Evolutionary conservation across 768 basidiomycete species (phyloP), one percentile per base, ranked within the genome.

Genomic region (Rhodocollybia butyracea): DNA sequence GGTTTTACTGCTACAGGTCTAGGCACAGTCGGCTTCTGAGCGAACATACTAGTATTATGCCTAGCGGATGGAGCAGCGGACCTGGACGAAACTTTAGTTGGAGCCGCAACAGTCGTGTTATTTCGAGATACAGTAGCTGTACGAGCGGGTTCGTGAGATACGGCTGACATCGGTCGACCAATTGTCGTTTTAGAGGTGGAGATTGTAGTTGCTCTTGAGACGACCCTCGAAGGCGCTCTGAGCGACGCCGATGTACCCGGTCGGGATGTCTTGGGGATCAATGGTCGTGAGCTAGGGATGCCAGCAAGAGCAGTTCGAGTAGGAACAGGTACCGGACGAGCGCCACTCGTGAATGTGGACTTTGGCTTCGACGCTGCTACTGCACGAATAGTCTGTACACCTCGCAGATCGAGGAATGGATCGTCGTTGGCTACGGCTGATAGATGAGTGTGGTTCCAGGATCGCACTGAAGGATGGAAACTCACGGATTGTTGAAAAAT

Each of bases 321-420:
- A 36, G 39, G n/a, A 3, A 42, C 21, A 10, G 51, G 51, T 11
- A 53, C 27, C 17, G 51, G 40, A 24, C 38, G 13, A 4, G 39
- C 19, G n/a, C 24, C n/a, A n/a, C n/a, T 51, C 21, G 17, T 5
- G 26, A 12, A 27, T n/a, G 42, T 27, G 11, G 53, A 45, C 4
- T 17, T 22, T 43, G 53, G 39, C 30, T 46, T 30, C n/a, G 41
- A 17, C 4, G 29, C 10, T 45, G 15, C 42, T 31, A n/a, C n/a
- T 19, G 17, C 31, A n/a, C 31, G 27, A 6, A 2, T 31, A 21
- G 19, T 5, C 27, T 24, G 19, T 12, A 26, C 5, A 11, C n/a
- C n/a, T n/a, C n/a, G 30, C n/a, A 57, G 22, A 7, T 59, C 55
- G 41, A 61, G 52, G 41, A 72, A 72, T 5, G 69, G 70, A 57